phyloP scores from a whole-genome alignment of 129 eudicot genomes.

The Centaurea solstitialis region DNA sequence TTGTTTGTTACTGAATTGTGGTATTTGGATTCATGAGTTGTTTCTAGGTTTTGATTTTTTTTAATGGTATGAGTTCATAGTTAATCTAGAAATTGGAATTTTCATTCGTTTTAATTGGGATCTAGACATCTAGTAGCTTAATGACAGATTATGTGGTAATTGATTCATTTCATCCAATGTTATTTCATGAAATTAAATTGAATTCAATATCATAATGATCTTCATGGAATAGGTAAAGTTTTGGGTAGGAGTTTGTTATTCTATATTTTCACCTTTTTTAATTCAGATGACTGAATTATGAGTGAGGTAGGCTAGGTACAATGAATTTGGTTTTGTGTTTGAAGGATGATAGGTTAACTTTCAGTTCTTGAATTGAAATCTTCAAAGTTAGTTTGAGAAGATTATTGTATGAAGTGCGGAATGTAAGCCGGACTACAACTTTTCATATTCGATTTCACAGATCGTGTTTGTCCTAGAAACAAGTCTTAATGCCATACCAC shows the following conservation, averaged over 20 bases:
- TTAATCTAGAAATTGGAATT: neutral
- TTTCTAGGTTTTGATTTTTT: neutral
- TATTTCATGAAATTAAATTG: neutral
- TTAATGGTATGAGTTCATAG: neutral
- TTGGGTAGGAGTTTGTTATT: conserved; percentile 9
- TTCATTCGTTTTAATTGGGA: neutral
- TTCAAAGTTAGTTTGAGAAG: neutral
- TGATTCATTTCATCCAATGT: neutral
- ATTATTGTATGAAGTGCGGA: neutral
- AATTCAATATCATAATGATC: neutral
- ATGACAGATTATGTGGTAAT: neutral
- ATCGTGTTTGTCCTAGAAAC: neutral
- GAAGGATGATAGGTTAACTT: neutral
- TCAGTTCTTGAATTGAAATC: conserved; percentile 1
- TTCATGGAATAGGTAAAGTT: neutral
- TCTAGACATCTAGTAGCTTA: too few relatives aligned
- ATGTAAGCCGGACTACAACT: neutral
- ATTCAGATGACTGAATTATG: neutral
- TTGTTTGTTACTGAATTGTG: neutral
- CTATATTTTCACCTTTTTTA: neutral
- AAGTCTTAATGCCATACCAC: neutral
- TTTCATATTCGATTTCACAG: neutral
- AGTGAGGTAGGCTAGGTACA: neutral
- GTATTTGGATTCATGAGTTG: neutral
- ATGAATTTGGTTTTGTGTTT: neutral